Conservation (phyloP, 2,329 filamentous ascomycete genomes). For the Phialophora verrucosa region DNA sequence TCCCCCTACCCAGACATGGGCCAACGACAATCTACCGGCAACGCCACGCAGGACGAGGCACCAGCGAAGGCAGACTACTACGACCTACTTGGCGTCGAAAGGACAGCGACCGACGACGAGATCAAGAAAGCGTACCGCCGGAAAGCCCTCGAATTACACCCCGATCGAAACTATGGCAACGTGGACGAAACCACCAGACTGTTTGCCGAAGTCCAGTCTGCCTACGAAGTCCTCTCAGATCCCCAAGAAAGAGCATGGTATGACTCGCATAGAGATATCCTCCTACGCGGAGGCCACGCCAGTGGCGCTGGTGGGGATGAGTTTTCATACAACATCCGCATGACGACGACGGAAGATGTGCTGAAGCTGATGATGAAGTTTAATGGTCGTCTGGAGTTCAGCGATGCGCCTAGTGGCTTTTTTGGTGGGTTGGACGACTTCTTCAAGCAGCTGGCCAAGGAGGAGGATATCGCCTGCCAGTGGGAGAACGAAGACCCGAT, state of each 20-base stretch:
- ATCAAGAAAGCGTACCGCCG: conserved; percentile 92
- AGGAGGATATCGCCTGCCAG: conserved; percentile 77
- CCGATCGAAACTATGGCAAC: conserved; percentile 89
- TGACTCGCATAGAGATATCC: conserved; percentile 87
- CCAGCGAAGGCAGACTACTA: conserved; percentile 61
- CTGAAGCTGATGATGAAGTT: conserved; percentile 79
- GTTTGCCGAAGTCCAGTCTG: conserved; percentile 90
- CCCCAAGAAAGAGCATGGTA: conserved; percentile 97
- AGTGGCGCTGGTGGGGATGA: conserved; percentile 54
- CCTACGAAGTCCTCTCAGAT: conserved; percentile 95
- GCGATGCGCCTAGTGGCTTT: conserved; percentile 80
- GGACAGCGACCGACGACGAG: conserved; percentile 80
- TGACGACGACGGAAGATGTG: conserved; percentile 83
- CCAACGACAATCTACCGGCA: conserved; percentile 50
- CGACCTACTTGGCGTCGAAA: conserved; percentile 76
- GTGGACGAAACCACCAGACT: conserved; percentile 79
- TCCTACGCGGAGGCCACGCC: conserved; percentile 68
- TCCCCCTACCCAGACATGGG: conserved; percentile 45
- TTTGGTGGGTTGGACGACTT: conserved; percentile 77
- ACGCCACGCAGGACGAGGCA: conserved; percentile 34
- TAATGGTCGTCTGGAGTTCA: conserved; percentile 76
- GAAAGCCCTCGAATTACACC: conserved; percentile 91
- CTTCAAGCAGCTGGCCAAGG: conserved; percentile 79
- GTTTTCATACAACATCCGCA: conserved; percentile 70
- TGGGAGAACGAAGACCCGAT: conserved; percentile 66